A percentile compares a stretch with the other conserved stretches of the same genome.
phyloP scores from a whole-genome alignment of 371 early-diverging fungal species.

The Chytridium lagenaria region DNA sequence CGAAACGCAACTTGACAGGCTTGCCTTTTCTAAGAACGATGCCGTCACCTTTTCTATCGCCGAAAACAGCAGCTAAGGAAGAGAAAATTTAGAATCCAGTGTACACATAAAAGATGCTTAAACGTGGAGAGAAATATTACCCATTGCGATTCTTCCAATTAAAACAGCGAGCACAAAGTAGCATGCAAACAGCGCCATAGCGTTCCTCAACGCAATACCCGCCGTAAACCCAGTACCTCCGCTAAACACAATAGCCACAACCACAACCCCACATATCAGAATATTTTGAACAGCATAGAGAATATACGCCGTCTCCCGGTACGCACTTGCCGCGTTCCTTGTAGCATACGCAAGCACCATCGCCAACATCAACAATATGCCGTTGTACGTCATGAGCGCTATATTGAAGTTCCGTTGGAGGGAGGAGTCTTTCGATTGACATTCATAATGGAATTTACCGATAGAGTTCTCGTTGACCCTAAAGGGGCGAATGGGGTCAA shows the following conservation, averaged over 20 bases:
- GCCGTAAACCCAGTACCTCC: not conserved
- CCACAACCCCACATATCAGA: not conserved
- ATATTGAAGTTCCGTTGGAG: not conserved
- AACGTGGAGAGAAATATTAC: no score
- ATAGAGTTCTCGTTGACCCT: not conserved
- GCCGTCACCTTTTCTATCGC: no score
- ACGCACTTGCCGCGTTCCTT: constrained; percentile 3
- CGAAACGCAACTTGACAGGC: no score
- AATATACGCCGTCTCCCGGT: constrained; percentile 15
- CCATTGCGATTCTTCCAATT: constrained; percentile 1
- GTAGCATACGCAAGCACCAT: constrained; percentile 19
- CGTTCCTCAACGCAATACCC: not conserved
- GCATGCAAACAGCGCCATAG: not conserved
- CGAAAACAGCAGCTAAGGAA: no score
- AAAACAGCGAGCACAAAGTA: not conserved
- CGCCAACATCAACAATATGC: not conserved
- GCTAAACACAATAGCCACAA: constrained; percentile 4
- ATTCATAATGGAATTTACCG: constrained; percentile 4
- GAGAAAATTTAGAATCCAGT: no score
- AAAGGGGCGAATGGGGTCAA: constrained; percentile 8
- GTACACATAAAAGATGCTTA: no score
- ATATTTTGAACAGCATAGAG: constrained; percentile 10
- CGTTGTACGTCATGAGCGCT: constrained; percentile 13
- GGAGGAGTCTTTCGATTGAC: not conserved
- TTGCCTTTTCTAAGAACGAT: no score